Conservation (phyloP, 2,329 filamentous ascomycete genomes). For the Macrophomina pseudophaseolina region DNA sequence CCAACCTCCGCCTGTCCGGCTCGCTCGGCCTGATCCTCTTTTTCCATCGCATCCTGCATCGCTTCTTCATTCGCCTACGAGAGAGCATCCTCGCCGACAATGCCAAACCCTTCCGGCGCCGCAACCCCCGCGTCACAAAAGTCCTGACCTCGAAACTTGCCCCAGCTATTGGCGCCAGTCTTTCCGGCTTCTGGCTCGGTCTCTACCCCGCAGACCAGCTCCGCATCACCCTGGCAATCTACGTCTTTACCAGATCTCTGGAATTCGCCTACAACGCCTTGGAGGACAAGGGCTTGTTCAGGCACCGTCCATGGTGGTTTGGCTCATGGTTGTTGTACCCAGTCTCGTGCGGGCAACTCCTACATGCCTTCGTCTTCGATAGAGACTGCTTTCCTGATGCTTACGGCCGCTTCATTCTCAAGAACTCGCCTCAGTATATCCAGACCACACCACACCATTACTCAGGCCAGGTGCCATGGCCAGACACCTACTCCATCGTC, state of each 20-base stretch:
- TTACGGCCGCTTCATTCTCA: constrained; percentile 69
- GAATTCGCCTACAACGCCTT: constrained; percentile 87
- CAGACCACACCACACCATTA: constrained; percentile 73
- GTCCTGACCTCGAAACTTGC: constrained; percentile 83
- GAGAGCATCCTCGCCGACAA: constrained; percentile 79
- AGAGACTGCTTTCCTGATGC: constrained; percentile 59
- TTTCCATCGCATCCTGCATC: constrained; percentile 85
- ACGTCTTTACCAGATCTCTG: constrained; percentile 77
- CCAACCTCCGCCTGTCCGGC: constrained; percentile 76
- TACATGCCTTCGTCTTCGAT: constrained; percentile 59
- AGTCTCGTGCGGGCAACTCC: constrained; percentile 53
- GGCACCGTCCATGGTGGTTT: constrained; percentile 70
- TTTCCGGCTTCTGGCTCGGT: constrained; percentile 83
- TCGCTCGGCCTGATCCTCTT: constrained; percentile 86
- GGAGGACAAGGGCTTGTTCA: constrained; percentile 70
- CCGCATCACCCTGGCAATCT: constrained; percentile 81
- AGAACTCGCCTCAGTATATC: constrained; percentile 78
- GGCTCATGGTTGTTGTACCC: constrained; percentile 59
- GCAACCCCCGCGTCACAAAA: constrained; percentile 77
- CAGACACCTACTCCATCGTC: constrained; percentile 73
- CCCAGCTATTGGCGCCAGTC: constrained; percentile 85
- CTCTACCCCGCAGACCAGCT: constrained; percentile 74
- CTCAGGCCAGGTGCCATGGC: constrained; percentile 73
- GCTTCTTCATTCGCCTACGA: constrained; percentile 83
- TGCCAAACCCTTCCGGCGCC: constrained; percentile 77